These are phyloP conservation scores for Didymella lethalis DNA, from an alignment of 2,329 filamentous ascomycete genomes.

Conservation along the genomic window DNA sequence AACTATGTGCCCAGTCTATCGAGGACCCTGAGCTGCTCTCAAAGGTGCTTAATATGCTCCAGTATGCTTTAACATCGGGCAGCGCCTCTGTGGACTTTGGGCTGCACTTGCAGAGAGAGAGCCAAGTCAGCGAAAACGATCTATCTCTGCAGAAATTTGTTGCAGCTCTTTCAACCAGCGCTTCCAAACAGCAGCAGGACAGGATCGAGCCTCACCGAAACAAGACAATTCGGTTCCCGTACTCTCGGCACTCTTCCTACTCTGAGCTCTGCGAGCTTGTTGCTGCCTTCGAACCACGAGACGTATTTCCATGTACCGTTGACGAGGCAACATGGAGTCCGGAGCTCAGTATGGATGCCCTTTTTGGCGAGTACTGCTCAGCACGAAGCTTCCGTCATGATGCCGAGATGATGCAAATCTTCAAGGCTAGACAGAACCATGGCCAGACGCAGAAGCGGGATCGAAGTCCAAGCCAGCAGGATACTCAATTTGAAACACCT, in stretches of 20 bases:
- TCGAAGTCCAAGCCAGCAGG: constrained; percentile 23
- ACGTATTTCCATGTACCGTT: constrained; percentile 82
- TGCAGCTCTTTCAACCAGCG: constrained; percentile 36
- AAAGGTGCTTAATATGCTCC: constrained; percentile 49
- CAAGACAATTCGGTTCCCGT: constrained; percentile 70
- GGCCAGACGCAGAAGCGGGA: constrained; percentile 21
- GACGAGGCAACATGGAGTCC: constrained; percentile 70
- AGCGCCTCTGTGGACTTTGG: constrained; percentile 38
- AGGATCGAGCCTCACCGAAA: constrained; percentile 15
- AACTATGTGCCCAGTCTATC: constrained; percentile 57
- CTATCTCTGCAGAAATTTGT: constrained; percentile 46
- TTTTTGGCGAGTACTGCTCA: constrained; percentile 77
- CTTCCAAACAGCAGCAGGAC: constrained; percentile 6
- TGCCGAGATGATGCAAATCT: constrained; percentile 60
- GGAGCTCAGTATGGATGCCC: constrained; percentile 66
- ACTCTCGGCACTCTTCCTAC: constrained; percentile 89
- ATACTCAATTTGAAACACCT: constrained; percentile 23
- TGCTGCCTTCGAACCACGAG: constrained; percentile 71
- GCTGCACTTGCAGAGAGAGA: constrained; percentile 36
- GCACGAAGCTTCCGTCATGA: constrained; percentile 71
- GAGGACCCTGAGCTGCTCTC: constrained; percentile 45
- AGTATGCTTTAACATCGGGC: constrained; percentile 26
- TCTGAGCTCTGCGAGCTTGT: constrained; percentile 78
- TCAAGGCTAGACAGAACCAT: constrained; percentile 25
- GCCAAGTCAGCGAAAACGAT: constrained; percentile 31